Conservation (phyloP, 2,329 filamentous ascomycete genomes). For the Apiospora saccharicola region DNA sequence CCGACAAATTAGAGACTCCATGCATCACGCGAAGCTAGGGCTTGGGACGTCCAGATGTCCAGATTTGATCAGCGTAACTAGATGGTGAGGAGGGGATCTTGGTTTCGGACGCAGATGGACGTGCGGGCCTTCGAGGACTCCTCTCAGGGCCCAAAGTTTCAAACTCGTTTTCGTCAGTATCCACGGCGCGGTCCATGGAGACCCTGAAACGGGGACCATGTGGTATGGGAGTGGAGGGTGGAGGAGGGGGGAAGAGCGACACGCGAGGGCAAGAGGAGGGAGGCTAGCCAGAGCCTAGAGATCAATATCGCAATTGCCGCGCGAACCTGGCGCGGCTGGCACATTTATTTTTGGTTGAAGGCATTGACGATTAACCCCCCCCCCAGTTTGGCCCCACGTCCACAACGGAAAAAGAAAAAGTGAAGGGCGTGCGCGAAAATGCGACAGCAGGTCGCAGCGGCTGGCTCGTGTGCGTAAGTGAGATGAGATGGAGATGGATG, state of each 20-base stretch:
- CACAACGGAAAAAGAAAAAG: too few species aligned
- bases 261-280: neutral
- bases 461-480: neutral
- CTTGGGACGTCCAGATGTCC: neutral
- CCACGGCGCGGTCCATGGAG: neutral
- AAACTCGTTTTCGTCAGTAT: neutral
- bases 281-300: neutral
- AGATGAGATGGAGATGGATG: neutral
- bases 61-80: slow-evolving; percentile 2
- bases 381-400: neutral
- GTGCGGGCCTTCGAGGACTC: neutral
- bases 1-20: neutral
- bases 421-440: neutral
- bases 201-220: neutral
- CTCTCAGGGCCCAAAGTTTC: slow-evolving; percentile 6
- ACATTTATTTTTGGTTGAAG: neutral
- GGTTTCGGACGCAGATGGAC: slow-evolving; percentile 5
- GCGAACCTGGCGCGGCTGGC: neutral
- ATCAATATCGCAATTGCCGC: neutral
- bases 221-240: neutral
- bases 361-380: neutral
- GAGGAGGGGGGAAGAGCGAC: neutral
- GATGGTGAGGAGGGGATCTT: neutral
- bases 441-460: neutral
- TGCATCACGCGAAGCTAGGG: neutral